Evolutionary conservation across 1,284 basidiomycete genomes (phyloP), one percentile per base, ranked within the genome.

Genomic region (Sphagnurus paluster): DNA sequence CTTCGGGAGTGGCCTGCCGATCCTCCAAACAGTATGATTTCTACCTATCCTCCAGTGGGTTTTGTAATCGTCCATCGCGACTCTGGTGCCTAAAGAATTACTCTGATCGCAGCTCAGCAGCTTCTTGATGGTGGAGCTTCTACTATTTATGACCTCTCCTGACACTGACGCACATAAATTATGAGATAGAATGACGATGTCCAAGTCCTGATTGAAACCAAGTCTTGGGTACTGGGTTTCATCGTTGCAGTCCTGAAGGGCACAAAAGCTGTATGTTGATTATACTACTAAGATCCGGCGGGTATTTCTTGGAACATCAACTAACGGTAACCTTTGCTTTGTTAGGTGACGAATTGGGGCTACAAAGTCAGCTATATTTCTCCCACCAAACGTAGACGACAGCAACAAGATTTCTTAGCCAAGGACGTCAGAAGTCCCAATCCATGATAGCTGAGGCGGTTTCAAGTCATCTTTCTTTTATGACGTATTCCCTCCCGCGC

Each of bases 171-270:
- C n/a, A n/a, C n/a, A n/a, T n/a, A n/a, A n/a, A 10, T 16, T 30
- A 28, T 6, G 29, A 7, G 4, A 42, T 53, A 76, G 73, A 64
- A 69, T 34, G 66, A 77, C 46, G 52, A 53, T 4, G 73, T 78
- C 17, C 57, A 65, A 29, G 69, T 76, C 7, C 66, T 66, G 26
- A 52, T 76, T 25, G 53, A 57, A 19, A 61, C 65, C 3, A 59
- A 71, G 39, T 61, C 67, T 2, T 70, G 68, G 66, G 64, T 67
- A 8, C 45, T 66, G 5, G 69, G 69, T 0, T 46, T 65, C 13
- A 59, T 69, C 4, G 41, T 66, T 9, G 57, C 52, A 6, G 51
- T 54, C 2, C 46, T 63, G 17, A 42, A 59, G 32, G 55, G 57
- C 5, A 48, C 56, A 17, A 48, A 62, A 8, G 43, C 49, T 49